Evolutionary conservation across 106 monocot genomes (phyloP), one percentile per base, ranked within the genome.

Genomic region (Dendrobium officinale): DNA sequence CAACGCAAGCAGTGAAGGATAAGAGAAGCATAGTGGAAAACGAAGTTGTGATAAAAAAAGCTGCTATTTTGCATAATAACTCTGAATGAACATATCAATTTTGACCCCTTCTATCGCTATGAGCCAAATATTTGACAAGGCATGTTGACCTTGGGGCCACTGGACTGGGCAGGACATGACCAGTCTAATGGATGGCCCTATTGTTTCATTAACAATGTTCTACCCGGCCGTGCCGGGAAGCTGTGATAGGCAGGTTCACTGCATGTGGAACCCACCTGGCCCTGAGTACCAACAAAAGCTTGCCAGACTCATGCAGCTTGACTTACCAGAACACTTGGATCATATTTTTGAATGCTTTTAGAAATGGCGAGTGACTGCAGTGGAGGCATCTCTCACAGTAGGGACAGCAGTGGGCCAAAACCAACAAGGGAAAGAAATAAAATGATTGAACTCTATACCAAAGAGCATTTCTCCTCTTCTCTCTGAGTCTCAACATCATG

Each of bases 91-190:
- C 61, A 0, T 9, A 6, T 61, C 22, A 74, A 74, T 17, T 74
- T 74, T 74, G 74, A 17, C 44, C 29, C 43, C 74, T 74, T 74
- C 74, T 43, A 20, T 44, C 8, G 74, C 43, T 20, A 74, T 44
- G 43, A 22, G 74, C 74, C 74, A 44, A 74, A 44, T 19, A 42
- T 44, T 44, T 29, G 33, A 27, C 72, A 8, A 27, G 16, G 19
- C 37, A 72, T 72, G 72, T 72, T 72, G 72, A 72, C 29, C 13
- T 13, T 74, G 74, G 41, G 43, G n/a, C 17, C 74, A 42, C 74
- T 42, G 74, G 43, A 4, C 13, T 70, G 74, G 6, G n/a, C 18
- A 41, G 72, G 29, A 37, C 15, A 29, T 72, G 72, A 37, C 72
- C 8, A 13, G 72, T 37, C 72, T 20, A 29, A 29, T 29, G 37